phyloP scores from a whole-genome alignment of 73 alveolate genomes.

The Paramecium biaurelia region DNA sequence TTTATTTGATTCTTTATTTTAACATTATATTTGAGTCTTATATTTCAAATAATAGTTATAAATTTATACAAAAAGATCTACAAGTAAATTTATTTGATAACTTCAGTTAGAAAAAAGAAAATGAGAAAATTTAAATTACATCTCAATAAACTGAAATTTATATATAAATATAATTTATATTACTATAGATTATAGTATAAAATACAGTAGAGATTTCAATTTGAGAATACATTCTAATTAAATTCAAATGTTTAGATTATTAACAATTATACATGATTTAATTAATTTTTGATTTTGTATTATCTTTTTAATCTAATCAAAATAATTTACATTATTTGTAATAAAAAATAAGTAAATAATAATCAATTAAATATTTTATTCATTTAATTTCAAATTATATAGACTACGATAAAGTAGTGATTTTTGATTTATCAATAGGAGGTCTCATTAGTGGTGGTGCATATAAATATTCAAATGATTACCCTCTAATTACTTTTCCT shows the following conservation, averaged over 20 bases:
- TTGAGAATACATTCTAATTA: background rate
- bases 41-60: background rate
- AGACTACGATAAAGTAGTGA: background rate
- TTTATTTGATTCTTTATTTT: background rate
- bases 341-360: background rate
- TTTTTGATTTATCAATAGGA: background rate
- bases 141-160: background rate
- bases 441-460: constrained; percentile 23
- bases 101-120: background rate
- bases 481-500: background rate
- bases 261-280: background rate
- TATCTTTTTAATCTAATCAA: background rate
- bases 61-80: background rate
- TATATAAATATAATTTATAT: background rate
- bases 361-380: background rate
- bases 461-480: background rate
- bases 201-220: background rate
- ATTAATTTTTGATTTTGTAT: background rate
- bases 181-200: background rate
- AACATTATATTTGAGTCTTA: background rate
- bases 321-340: background rate
- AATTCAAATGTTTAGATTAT: background rate
- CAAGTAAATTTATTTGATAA: background rate
- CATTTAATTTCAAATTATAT: constrained; percentile 29
- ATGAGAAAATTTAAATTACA: background rate